Percentiles rank a stretch among this genome's conserved stretches.
Conservation (phyloP, 75 land plant genomes). For the Pinus tabuliformis region DNA sequence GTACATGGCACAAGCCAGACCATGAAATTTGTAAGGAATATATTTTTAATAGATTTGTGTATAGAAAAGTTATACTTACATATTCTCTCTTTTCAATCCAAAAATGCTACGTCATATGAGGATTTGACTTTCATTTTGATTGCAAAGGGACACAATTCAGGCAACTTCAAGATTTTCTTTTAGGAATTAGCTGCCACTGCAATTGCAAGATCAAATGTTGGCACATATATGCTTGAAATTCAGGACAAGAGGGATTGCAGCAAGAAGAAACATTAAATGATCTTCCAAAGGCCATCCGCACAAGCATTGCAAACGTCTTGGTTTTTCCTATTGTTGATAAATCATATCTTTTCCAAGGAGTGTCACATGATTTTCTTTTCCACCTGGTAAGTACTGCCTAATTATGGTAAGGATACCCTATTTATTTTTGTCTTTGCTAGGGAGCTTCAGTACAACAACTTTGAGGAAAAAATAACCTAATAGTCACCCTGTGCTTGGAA, state of each 20-base stretch:
- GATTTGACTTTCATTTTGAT: neutral
- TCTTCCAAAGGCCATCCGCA: constrained; percentile 56
- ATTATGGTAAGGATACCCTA: neutral
- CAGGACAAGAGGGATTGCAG: constrained; percentile 42
- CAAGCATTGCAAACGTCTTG: constrained; percentile 36
- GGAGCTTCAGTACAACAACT: no score
- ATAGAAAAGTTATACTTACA: no score
- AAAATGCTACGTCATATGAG: no score
- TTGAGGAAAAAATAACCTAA: no score
- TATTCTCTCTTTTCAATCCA: no score
- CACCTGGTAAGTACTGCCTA: constrained; percentile 35
- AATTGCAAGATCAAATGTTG: neutral
- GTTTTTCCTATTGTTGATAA: constrained; percentile 28
- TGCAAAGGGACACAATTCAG: constrained; percentile 64
- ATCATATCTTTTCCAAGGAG: constrained; percentile 38
- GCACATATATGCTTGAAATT: constrained; percentile 25
- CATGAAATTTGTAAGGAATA: constrained; percentile 42
- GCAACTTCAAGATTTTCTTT: constrained; percentile 46
- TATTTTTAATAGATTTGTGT: neutral
- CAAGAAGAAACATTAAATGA: constrained; percentile 49
- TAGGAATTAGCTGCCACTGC: constrained; percentile 42
- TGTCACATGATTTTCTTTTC: constrained; percentile 34
- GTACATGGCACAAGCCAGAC: constrained; percentile 51
- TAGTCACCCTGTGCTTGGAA: neutral
- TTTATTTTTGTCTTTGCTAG: no score